phyloP scores from a whole-genome alignment of 2,329 filamentous ascomycete genomes.

The Hypoxylon sp. region DNA sequence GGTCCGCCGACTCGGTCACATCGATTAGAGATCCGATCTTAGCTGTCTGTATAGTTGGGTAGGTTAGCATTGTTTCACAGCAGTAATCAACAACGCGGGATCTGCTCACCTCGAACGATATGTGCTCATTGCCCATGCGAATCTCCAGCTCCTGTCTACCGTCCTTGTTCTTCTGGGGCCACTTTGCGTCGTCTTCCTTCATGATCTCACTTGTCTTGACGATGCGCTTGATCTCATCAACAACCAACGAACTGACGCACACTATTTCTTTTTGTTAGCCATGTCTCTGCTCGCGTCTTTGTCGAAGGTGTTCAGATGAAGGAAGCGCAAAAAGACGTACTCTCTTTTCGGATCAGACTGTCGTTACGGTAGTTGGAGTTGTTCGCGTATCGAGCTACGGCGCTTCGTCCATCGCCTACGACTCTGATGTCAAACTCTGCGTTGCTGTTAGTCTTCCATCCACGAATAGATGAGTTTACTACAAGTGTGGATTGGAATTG shows the following conservation, averaged over 20 bases:
- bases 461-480: neutral
- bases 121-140: slow-evolving; percentile 92
- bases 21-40: slow-evolving; percentile 98
- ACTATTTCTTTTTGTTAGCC: slow-evolving; percentile 67
- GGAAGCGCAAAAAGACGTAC: slow-evolving; percentile 68
- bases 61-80: slow-evolving; percentile 21
- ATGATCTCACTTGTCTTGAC: slow-evolving; percentile 98
- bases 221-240: slow-evolving; percentile 96
- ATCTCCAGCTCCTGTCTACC: slow-evolving; percentile 97
- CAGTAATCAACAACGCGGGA: slow-evolving; percentile 15
- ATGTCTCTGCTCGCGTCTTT: no score
- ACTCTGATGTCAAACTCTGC: slow-evolving; percentile 96
- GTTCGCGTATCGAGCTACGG: slow-evolving; percentile 96
- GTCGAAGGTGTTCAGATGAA: neutral
- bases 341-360: slow-evolving; percentile 98
- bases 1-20: slow-evolving; percentile 95
- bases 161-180: slow-evolving; percentile 99
- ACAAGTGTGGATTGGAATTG: slow-evolving; percentile 1
- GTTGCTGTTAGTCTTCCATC: slow-evolving; percentile 45
- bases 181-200: slow-evolving; percentile 98
- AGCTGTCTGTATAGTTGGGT: slow-evolving; percentile 76
- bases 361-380: slow-evolving; percentile 99
- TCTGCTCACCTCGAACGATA: slow-evolving; percentile 88
- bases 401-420: slow-evolving; percentile 91
- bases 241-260: slow-evolving; percentile 92